Conservation (phyloP, 345 rosid genomes). For the Lepidium didymum region DNA sequence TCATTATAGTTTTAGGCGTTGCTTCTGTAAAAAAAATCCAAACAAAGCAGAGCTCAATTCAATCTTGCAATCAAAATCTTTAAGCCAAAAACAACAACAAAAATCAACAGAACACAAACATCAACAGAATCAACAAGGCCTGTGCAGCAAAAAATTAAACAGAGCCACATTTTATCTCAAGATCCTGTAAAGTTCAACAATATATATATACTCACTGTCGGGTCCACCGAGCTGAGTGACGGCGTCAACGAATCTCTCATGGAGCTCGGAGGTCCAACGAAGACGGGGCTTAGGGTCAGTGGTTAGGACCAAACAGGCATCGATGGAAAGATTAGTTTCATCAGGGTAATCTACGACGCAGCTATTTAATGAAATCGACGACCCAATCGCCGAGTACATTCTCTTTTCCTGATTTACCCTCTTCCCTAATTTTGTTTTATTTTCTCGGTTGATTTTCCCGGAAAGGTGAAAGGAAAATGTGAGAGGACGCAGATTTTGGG, state of each 20-base stretch:
- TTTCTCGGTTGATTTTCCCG: conserved; percentile 8
- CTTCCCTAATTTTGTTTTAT: background rate
- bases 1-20: too few species aligned
- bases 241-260: conserved; percentile 86
- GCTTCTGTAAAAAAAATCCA: conserved; percentile 38
- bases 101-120: too few species aligned
- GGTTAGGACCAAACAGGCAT: conserved; percentile 75
- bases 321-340: conserved; percentile 58
- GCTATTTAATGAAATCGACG: conserved; percentile 68
- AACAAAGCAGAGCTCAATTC: background rate
- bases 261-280: conserved; percentile 96
- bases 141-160: too few species aligned
- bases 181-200: background rate
- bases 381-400: conserved; percentile 65
- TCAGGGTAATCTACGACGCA: conserved; percentile 42
- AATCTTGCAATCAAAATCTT: background rate
- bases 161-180: background rate
- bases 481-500: too few species aligned
- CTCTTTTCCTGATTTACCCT: background rate
- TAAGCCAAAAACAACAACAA: too few species aligned
- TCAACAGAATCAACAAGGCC: too few species aligned
- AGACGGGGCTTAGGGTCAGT: conserved; percentile 97
- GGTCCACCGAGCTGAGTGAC: conserved; percentile 96
- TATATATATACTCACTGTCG: conserved; percentile 46
- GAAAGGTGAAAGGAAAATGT: conserved; percentile 15